Evolutionary conservation across 352 stramenopile species (phyloP).

Genomic region (Pythium sukuiense): DNA sequence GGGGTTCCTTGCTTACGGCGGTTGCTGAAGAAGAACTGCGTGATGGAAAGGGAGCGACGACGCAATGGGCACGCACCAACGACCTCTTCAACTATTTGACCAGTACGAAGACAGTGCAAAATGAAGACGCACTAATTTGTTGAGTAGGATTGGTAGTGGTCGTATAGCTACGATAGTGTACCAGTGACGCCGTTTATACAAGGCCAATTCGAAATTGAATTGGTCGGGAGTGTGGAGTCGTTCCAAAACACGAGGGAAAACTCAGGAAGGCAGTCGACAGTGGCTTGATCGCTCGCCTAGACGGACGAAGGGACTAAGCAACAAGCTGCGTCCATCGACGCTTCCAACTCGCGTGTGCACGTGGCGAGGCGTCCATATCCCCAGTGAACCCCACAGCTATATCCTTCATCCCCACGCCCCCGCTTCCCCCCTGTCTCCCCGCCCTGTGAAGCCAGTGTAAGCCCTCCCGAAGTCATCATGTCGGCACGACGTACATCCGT

Average conservation of each 20-base stretch:
- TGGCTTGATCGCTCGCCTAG: neutral
- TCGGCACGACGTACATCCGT: slow-evolving; percentile 37
- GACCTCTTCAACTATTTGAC: neutral
- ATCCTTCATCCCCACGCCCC: neutral
- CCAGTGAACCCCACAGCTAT: neutral
- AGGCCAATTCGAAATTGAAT: slow-evolving; percentile 29
- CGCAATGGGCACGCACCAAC: slow-evolving; percentile 12
- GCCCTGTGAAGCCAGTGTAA: neutral
- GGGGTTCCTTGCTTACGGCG: slow-evolving; percentile 9
- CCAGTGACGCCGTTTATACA: slow-evolving; percentile 1
- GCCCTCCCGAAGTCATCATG: slow-evolving; percentile 11
- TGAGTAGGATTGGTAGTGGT: slow-evolving; percentile 11
- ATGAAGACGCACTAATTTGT: too few species aligned
- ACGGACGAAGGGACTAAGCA: neutral
- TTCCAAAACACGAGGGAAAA: slow-evolving; percentile 25
- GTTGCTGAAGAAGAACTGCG: slow-evolving; percentile 18
- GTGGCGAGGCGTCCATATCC: neutral
- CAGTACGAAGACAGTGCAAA: neutral
- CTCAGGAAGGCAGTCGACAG: slow-evolving; percentile 18
- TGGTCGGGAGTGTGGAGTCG: slow-evolving; percentile 16
- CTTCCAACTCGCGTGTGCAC: neutral
- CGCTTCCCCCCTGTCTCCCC: neutral
- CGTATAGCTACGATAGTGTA: slow-evolving; percentile 6
- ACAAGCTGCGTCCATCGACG: neutral
- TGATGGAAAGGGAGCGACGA: slow-evolving; percentile 15